These are phyloP conservation scores for Hanseniaspora lachancei DNA, from an alignment of 805 yeast genomes.

Conservation along the genomic window DNA sequence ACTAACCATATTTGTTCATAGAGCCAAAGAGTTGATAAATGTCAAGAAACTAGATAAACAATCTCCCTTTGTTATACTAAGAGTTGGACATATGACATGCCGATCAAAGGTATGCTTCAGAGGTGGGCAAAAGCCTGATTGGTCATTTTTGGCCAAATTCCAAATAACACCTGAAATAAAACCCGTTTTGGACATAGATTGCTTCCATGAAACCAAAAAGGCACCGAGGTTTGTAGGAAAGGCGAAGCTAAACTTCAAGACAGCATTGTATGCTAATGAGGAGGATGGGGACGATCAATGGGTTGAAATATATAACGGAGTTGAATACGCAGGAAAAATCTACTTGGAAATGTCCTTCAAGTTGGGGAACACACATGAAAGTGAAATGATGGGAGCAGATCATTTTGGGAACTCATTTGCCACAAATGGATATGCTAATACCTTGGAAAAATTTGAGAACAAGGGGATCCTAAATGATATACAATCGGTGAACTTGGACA, in stretches of 20 bases:
- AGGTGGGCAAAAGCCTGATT: conserved; percentile 89
- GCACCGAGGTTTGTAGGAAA: conserved; percentile 83
- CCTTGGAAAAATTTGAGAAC: neutral
- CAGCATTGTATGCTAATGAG: conserved; percentile 52
- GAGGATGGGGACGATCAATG: conserved; percentile 74
- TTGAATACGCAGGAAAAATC: conserved; percentile 73
- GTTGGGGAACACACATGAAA: conserved; percentile 30
- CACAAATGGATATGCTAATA: neutral
- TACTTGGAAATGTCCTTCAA: conserved; percentile 87
- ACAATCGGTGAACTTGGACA: conserved; percentile 20
- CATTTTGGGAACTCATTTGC: conserved; percentile 8
- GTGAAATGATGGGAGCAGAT: conserved; percentile 10
- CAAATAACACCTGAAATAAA: conserved; percentile 49
- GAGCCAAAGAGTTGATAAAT: conserved; percentile 80
- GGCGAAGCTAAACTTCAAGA: conserved; percentile 61
- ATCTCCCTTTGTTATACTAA: conserved; percentile 73
- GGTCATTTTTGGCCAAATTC: conserved; percentile 68
- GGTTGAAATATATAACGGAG: conserved; percentile 58
- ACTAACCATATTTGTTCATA: conserved; percentile 60
- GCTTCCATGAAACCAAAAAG: conserved; percentile 65
- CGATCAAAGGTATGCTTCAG: conserved; percentile 64
- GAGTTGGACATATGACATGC: conserved; percentile 71
- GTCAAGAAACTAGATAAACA: conserved; percentile 80
- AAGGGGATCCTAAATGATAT: conserved; percentile 13
- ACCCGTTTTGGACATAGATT: conserved; percentile 53